Percentiles rank a stretch among this genome's conserved stretches.
Conservation (phyloP, 345 rosid species). For the Noccaea caerulescens region DNA sequence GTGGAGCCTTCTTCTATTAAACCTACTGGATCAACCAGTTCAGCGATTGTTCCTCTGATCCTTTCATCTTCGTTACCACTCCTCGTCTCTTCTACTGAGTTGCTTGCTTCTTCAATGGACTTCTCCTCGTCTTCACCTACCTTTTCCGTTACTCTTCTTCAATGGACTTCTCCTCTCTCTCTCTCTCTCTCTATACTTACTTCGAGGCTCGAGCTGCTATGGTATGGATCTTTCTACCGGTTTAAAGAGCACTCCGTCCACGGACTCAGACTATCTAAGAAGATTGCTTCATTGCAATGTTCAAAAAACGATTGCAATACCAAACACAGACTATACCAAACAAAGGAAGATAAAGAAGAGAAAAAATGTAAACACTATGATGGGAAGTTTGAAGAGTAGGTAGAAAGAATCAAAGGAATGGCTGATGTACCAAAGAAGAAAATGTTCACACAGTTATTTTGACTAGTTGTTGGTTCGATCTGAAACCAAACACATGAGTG, state of each 20-base stretch:
- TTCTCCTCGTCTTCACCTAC: conserved; percentile 29
- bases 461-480: conserved; percentile 34
- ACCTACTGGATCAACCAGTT: conserved; percentile 9
- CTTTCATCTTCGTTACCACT: conserved; percentile 30
- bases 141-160: conserved; percentile 39
- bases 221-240: too few relatives aligned
- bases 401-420: conserved; percentile 11
- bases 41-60: background rate
- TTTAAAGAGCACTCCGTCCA: background rate
- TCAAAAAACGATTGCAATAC: conserved; percentile 4
- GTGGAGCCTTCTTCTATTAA: conserved; percentile 8
- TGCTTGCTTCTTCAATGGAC: conserved; percentile 28
- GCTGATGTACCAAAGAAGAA: conserved; percentile 17
- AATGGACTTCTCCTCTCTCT: conserved; percentile 13
- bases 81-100: conserved; percentile 18
- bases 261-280: background rate
- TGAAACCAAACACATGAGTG: background rate
- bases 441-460: background rate
- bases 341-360: conserved; percentile 26
- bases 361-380: conserved; percentile 13
- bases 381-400: conserved; percentile 42
- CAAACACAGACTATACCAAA: conserved; percentile 24
- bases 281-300: background rate
- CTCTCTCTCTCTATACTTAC: too few relatives aligned
- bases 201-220: too few relatives aligned